Percentiles rank a stretch among this genome's conserved stretches.
Conservation (phyloP, 1,284 basidiomycete species). For the Moesziomyces globuligerus region DNA sequence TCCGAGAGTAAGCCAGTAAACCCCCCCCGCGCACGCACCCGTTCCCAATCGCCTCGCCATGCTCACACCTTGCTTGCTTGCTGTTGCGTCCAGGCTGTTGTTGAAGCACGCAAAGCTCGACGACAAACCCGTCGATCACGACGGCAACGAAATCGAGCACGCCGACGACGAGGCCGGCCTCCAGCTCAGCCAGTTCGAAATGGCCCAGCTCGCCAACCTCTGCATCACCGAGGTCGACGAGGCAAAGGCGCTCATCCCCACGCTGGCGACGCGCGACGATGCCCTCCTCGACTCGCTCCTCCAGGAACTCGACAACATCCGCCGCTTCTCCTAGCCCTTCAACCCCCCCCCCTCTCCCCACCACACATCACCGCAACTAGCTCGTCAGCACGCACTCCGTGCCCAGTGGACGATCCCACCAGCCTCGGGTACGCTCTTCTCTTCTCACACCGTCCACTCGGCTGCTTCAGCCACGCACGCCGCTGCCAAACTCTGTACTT, state of each 20-base stretch:
- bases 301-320: constrained; percentile 86
- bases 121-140: constrained; percentile 42
- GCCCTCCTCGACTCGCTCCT: constrained; percentile 81
- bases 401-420: too few relatives aligned
- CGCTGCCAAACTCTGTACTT: neutral
- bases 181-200: constrained; percentile 85
- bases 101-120: constrained; percentile 47
- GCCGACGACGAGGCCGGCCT: constrained; percentile 74
- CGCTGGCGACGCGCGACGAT: constrained; percentile 85
- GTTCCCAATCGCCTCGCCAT: neutral
- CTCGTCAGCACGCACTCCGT: too few relatives aligned
- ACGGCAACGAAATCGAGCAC: constrained; percentile 26
- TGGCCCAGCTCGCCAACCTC: constrained; percentile 88
- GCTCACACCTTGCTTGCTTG: neutral
- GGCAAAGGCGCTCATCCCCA: constrained; percentile 88
- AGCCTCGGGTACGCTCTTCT: too few relatives aligned
- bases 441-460: too few relatives aligned
- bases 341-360: neutral
- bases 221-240: constrained; percentile 88
- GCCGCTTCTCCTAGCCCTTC: constrained; percentile 77
- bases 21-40: too few relatives aligned
- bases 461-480: too few relatives aligned
- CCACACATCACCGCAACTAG: too few relatives aligned
- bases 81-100: constrained; percentile 23
- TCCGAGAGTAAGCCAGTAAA: constrained; percentile 78